phyloP scores from a whole-genome alignment of 805 yeast genomes.

The Brettanomyces nanus region DNA sequence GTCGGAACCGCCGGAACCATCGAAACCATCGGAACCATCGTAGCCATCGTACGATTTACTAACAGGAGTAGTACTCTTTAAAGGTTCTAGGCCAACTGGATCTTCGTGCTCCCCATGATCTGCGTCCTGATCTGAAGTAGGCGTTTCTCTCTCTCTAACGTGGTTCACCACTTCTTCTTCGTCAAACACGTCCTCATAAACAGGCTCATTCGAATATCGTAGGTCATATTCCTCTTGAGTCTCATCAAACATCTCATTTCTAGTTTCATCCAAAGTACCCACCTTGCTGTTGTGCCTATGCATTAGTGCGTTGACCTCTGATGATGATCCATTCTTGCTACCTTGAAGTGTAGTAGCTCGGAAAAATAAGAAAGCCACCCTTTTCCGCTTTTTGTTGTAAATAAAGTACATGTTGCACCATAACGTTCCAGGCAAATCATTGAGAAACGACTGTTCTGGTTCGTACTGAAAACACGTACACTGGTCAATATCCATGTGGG shows the following conservation, averaged over 20 bases:
- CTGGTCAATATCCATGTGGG: constrained; percentile 66
- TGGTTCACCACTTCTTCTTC: constrained; percentile 32
- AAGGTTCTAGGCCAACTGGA: too few relatives aligned
- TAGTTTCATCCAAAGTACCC: constrained; percentile 25
- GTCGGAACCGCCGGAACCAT: too few relatives aligned
- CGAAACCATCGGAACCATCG: constrained; percentile 33
- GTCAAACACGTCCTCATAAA: constrained; percentile 29
- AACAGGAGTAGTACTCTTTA: background rate
- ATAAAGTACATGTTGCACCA: constrained; percentile 89
- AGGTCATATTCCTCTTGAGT: constrained; percentile 30
- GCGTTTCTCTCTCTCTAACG: constrained; percentile 15
- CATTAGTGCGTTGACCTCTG: constrained; percentile 1
- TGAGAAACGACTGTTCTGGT: constrained; percentile 55
- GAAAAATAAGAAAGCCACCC: constrained; percentile 81
- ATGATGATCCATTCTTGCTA: background rate
- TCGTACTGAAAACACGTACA: constrained; percentile 60
- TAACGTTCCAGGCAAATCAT: constrained; percentile 49
- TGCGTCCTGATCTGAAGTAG: constrained; percentile 6
- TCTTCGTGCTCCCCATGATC: constrained; percentile 16
- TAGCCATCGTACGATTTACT: constrained; percentile 20
- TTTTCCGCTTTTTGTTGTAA: constrained; percentile 81
- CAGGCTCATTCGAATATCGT: constrained; percentile 10
- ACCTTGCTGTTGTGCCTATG: constrained; percentile 25
- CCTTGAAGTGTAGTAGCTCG: constrained; percentile 31
- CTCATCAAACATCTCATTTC: constrained; percentile 19